These are phyloP conservation scores for Leccinum holopus DNA, from an alignment of 1,284 basidiomycete species.

Conservation along the genomic window DNA sequence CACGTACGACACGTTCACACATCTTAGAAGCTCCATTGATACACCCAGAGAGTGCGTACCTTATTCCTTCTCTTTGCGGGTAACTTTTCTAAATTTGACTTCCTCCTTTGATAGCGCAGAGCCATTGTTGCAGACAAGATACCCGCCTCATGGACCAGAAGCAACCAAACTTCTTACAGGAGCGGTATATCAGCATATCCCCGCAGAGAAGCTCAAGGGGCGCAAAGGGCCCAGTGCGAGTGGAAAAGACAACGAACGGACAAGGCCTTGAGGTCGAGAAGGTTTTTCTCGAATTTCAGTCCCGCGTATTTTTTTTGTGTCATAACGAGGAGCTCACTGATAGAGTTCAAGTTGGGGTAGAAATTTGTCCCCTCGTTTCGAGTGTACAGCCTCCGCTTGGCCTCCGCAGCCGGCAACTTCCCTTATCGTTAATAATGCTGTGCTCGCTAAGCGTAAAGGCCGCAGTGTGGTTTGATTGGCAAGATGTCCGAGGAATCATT, in stretches of 20 bases:
- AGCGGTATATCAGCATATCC: slow-evolving; percentile 16
- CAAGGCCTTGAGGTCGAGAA: background rate
- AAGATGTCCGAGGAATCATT: no score
- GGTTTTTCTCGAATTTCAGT: background rate
- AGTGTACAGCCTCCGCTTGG: background rate
- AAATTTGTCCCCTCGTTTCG: slow-evolving; percentile 6
- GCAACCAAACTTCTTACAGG: slow-evolving; percentile 16
- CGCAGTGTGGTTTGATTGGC: no score
- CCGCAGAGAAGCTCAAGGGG: slow-evolving; percentile 7
- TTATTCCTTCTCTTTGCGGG: background rate
- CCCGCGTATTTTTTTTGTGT: background rate
- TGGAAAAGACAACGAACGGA: background rate
- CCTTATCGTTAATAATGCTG: background rate
- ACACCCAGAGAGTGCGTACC: slow-evolving; percentile 40
- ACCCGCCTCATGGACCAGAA: slow-evolving; percentile 24
- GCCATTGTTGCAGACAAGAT: slow-evolving; percentile 19
- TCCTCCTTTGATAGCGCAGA: slow-evolving; percentile 20
- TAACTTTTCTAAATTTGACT: background rate
- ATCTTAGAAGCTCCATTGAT: slow-evolving; percentile 44
- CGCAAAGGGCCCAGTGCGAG: background rate
- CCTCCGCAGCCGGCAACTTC: background rate
- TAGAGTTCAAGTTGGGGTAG: background rate
- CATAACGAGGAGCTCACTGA: background rate
- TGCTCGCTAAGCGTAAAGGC: background rate
- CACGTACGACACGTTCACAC: slow-evolving; percentile 48